Base-by-base conservation (phyloP, 768 basidiomycete species). In the Lactifluus echinatus region DNA sequence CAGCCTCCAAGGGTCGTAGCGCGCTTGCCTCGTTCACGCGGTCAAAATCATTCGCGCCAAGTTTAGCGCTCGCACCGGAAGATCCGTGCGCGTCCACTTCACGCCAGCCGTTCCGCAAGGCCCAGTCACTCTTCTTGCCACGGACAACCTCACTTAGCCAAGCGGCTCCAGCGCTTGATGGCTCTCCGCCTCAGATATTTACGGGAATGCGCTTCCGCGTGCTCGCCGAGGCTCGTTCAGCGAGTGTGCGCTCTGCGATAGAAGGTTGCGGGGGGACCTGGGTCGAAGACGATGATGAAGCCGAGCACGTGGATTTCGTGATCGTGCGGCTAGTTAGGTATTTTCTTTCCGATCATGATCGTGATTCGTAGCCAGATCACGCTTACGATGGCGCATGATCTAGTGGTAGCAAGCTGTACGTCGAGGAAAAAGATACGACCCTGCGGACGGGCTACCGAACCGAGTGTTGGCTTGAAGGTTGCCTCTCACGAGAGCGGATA, bases 381-480 rank as follows among this genome's bases (percentile, higher is more conserved):
- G 21, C 23, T 45, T 28, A 28, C 31, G 3, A 39, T 58, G 46
- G 49, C 21, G 29, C 15, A 50, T 44, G 14, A 12, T n/a, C 0
- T 34, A 90, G 88, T 64, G 88, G 87, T 26, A 87, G 84, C 63
- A 81, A 81, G 60, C 61, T 87, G n/a, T 88, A 76, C 62, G 71
- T 69, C 2, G 76, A 78, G 31, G 87, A 89, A 66, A 66, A 69
- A 5, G 81, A 83, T 52, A 69, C 72, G 7, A 11, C 34, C 0
- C 64, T 75, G 60, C 75, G 79, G 45, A 53, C 63, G 3, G 84
- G 82, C 63, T 90, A 83, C 65, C 80, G 93, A 43, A 95, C 93
- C 0, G 93, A 96, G 69, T 94, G 90, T 67, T 97, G 93, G 93
- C 75, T 97, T 1, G 93, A 97, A 68, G 80, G 80, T 43, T 95